Evolutionary conservation across 73 alveolate genomes (phyloP), one percentile per base, ranked within the genome.

Genomic region (Paraurostyla sp.): DNA sequence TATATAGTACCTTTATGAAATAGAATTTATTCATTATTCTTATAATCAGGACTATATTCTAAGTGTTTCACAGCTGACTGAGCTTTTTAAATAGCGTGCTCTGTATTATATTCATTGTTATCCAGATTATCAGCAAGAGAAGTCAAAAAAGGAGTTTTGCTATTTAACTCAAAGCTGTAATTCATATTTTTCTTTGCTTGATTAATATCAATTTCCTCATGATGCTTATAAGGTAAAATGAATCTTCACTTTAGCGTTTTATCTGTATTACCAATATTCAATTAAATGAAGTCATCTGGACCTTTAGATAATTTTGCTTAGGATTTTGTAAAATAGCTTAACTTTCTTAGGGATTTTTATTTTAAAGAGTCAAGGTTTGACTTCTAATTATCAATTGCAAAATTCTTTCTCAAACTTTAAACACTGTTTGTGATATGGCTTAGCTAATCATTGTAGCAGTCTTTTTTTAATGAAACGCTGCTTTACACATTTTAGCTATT

Each of bases 1-100:
- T 38, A 65, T 33, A 65, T 65, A 0, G 82, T 36, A 4, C 82
- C 82, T 40, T 65, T 36, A 36, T 65, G 56, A 38, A 65, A 65
- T 15, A 65, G 40, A 18, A 38, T 32, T 38, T 65, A 1, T 35
- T 35, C 82, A 65, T 16, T 16, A 35, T 65, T 65, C 25, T 65
- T 38, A 6, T 1, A 11, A 15, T 0, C 1, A 65, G 35, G 40
- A 38, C 20, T 4, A 36, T 65, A 65, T 35, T 65, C 60, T 0
- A 65, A 2, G 13, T 32, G 58, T 38, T 38, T 65, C 18, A 65
- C 35, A 11, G 41, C 60, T 7, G 35, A 18, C 41, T 32, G 1
- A 11, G 82, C 82, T 1, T 65, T 58, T 9, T 25, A 16, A 32
- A 65, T 6, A 4, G 82, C 9, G 35, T 38, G 7, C 15, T 38